A percentile compares a stretch with the other conserved stretches of the same genome.
phyloP scores from a whole-genome alignment of 305 asterid species.

The Petunia hybrid region DNA sequence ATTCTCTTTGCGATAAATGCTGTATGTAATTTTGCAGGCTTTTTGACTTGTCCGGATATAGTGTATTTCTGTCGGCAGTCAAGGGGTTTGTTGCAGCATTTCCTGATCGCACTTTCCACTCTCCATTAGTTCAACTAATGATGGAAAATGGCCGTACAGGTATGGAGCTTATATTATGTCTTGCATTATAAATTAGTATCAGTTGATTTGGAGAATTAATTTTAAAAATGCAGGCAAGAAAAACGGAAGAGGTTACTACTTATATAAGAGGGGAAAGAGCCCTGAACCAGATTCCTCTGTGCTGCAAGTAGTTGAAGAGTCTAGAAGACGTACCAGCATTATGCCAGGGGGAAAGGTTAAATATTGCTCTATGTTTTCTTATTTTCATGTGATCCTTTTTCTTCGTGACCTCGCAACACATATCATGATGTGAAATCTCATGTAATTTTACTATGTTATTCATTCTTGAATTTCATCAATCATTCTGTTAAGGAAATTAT shows the following conservation, averaged over 20 bases:
- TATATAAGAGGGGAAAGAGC: slow-evolving; percentile 50
- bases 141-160: slow-evolving; percentile 37
- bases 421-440: background rate
- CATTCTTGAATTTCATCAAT: too few relatives aligned
- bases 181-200: background rate
- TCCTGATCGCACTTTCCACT: slow-evolving; percentile 41
- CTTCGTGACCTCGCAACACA: background rate
- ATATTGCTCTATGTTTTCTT: background rate
- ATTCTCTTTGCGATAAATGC: too few relatives aligned
- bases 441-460: too few relatives aligned
- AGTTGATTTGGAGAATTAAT: background rate
- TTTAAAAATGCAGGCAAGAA: slow-evolving; percentile 44
- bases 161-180: slow-evolving; percentile 11
- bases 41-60: slow-evolving; percentile 45
- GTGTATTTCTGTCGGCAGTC: slow-evolving; percentile 33
- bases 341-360: slow-evolving; percentile 54
- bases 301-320: slow-evolving; percentile 47
- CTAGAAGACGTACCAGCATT: slow-evolving; percentile 45
- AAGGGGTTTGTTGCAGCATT: slow-evolving; percentile 40
- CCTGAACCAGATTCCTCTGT: slow-evolving; percentile 51
- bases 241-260: slow-evolving; percentile 51
- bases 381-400: background rate
- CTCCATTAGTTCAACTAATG: slow-evolving; percentile 44
- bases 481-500: background rate
- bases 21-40: slow-evolving; percentile 30